phyloP scores from a whole-genome alignment of 257 asterid genomes.

The Nicotiana tabacum region DNA sequence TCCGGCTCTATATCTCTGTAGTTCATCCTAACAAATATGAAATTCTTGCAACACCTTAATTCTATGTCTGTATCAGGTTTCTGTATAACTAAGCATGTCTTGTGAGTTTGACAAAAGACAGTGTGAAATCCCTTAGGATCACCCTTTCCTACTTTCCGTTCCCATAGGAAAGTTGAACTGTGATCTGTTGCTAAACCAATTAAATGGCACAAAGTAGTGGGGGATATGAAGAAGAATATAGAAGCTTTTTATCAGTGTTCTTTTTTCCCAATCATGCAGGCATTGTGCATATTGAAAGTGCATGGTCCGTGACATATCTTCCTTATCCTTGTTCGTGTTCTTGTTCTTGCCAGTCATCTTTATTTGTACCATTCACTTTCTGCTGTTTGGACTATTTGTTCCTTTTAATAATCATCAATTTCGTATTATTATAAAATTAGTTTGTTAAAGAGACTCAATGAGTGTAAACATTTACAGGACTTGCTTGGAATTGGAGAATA shows the following conservation, averaged over 20 bases:
- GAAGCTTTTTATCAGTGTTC: background rate
- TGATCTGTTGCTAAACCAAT: background rate
- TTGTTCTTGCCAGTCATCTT: background rate
- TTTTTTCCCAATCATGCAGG: background rate
- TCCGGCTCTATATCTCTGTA: background rate
- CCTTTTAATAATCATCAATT: background rate
- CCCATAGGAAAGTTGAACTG: background rate
- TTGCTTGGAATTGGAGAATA: slow-evolving; percentile 96
- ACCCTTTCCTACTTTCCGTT: background rate
- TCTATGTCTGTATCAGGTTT: background rate
- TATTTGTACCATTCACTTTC: background rate
- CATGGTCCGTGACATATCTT: background rate
- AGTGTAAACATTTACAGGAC: slow-evolving; percentile 53
- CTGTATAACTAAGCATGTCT: background rate
- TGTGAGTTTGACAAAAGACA: background rate
- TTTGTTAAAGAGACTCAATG: slow-evolving; percentile 9
- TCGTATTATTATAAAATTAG: background rate
- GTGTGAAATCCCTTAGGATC: background rate
- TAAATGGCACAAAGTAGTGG: background rate
- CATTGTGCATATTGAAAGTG: background rate
- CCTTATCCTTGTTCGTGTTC: background rate
- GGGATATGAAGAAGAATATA: background rate
- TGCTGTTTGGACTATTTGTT: background rate
- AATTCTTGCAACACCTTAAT: background rate
- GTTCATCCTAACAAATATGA: background rate